Base-by-base conservation (phyloP, 768 basidiomycete species). In the Mycena olivaceomarginata region DNA sequence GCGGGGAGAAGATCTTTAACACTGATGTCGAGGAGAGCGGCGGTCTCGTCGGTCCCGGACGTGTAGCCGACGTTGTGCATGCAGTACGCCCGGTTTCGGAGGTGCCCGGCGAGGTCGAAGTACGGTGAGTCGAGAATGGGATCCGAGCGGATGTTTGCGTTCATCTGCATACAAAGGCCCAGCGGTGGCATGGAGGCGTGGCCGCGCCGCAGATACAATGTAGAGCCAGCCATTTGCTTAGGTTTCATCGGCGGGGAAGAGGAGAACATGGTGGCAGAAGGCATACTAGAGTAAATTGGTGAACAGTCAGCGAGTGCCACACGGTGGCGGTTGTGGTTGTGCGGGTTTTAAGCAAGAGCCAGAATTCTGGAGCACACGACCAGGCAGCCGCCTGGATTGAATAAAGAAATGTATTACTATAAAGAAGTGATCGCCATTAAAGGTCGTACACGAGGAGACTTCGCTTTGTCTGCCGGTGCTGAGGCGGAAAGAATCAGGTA, bases 1-100 rank as follows among this genome's bases (percentile, higher is more conserved):
- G 57, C 2, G 9, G 81, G 83, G 8, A 87, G 79, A 25, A 84
- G 80, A 51, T 68, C 53, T 18, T 84, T 81, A 8, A 86, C 82
- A 7, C 82, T 82, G 41, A 81, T 67, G 76, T 87, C 86, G 18
- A 88, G 82, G 18, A 88, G 51, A 1, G 82, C 67, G 4, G 84
- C 81, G 41, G 83, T 81, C 59, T 83, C 79, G 18, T 76, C 80
- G 62, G 51, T 11, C 5, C 2, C 51, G 25, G 65, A 40, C 2
- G 70, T 70, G 67, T 83, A 81, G 48, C 74, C 45, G 45, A 83
- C 62, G 51, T 80, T 79, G 25, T 74, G 79, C 40, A 83, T 74
- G 15, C 77, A 75, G 51, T 85, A 84, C 18, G 81, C 80, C 59
- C 83, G 81, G 60, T 76, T 78, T 4, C 71, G 76, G 20, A 81